Conservation (phyloP, 2,329 filamentous ascomycete genomes). For the Pseudomassariella vexata region DNA sequence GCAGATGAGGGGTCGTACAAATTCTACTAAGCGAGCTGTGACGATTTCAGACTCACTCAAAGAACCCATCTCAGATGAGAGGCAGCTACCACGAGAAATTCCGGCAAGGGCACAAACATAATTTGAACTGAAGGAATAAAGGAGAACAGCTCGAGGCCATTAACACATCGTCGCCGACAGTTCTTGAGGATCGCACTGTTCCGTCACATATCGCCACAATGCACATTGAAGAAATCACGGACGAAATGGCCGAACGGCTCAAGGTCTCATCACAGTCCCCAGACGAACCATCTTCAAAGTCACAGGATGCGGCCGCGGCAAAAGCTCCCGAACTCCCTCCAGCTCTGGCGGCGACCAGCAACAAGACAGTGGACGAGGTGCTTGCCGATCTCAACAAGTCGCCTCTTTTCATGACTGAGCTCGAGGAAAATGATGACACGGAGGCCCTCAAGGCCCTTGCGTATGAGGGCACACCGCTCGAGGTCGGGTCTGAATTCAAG, state of each 20-base stretch:
- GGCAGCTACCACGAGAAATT: too few relatives aligned
- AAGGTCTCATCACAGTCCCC: slow-evolving; percentile 28
- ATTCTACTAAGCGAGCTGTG: too few relatives aligned
- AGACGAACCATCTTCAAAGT: slow-evolving; percentile 7
- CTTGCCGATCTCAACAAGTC: slow-evolving; percentile 52
- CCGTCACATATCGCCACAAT: slow-evolving; percentile 14
- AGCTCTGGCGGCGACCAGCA: slow-evolving; percentile 28
- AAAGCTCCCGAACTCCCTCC: slow-evolving; percentile 40
- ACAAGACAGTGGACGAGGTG: slow-evolving; percentile 50
- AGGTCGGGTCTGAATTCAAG: slow-evolving; percentile 80
- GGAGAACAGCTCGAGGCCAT: too few relatives aligned
- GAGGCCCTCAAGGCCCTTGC: slow-evolving; percentile 86
- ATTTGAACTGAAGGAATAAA: too few relatives aligned
- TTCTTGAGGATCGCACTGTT: too few relatives aligned
- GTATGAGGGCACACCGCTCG: slow-evolving; percentile 84
- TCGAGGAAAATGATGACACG: slow-evolving; percentile 78
- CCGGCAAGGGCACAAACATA: too few relatives aligned
- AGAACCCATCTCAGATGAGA: too few relatives aligned
- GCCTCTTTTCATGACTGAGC: slow-evolving; percentile 93
- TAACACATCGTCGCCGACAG: too few relatives aligned
- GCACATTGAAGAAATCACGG: slow-evolving; percentile 37
- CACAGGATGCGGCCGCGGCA: slow-evolving; percentile 1
- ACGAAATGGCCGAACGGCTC: slow-evolving; percentile 27
- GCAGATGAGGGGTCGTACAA: too few relatives aligned
- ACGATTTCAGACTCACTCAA: too few relatives aligned